Conservation (phyloP, 345 rosid species). For the Turnera subulata region DNA sequence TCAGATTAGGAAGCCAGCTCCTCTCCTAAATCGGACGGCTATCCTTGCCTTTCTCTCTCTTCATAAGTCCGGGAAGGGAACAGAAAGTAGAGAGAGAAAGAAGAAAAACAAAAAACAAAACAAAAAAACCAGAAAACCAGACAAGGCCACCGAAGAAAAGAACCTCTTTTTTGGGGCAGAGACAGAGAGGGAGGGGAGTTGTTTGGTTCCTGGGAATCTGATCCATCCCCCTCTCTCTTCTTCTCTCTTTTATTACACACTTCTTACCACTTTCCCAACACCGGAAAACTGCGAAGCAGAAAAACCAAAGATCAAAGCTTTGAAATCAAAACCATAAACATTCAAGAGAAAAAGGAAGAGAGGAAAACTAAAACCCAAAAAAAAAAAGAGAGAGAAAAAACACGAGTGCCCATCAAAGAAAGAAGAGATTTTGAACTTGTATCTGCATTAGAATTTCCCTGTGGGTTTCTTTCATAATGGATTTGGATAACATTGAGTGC, state of each 20-base stretch:
- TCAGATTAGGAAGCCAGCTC: conserved; percentile 5
- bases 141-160: conserved; percentile 5
- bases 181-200: conserved; percentile 1
- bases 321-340: too few species aligned
- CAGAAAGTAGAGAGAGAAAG: background rate
- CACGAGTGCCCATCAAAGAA: background rate
- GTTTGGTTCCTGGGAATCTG: conserved; percentile 9
- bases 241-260: too few species aligned
- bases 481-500: conserved; percentile 73
- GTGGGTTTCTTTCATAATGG: conserved; percentile 39
- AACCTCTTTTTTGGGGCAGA: background rate
- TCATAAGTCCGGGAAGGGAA: background rate
- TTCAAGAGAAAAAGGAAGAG: too few species aligned
- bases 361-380: too few species aligned
- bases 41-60: background rate
- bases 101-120: too few species aligned
- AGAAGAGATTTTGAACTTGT: background rate
- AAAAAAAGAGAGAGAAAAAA: background rate
- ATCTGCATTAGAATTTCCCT: background rate
- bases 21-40: background rate
- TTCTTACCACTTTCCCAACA: too few species aligned
- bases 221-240: background rate
- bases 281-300: background rate
- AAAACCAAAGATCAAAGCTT: background rate
- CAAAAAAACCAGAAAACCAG: too few species aligned